phyloP scores from a whole-genome alignment of 2,329 filamentous ascomycete genomes.

The Sordariomycetes sp. region DNA sequence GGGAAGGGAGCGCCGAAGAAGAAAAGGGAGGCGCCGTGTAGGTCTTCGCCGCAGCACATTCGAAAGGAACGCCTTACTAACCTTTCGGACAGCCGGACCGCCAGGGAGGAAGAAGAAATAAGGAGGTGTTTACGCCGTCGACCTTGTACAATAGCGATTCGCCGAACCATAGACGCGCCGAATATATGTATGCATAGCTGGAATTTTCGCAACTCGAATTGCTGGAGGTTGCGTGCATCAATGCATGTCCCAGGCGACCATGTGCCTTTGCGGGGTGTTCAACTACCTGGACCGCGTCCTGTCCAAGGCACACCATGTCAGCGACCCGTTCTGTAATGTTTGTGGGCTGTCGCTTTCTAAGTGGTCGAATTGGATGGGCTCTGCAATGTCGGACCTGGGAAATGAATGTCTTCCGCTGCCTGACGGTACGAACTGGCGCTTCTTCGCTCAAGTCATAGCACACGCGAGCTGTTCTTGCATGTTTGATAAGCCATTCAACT shows the following conservation, averaged over 20 bases:
- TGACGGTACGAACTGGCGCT: too few relatives aligned
- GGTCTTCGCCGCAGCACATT: constrained; percentile 5
- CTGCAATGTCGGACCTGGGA: too few relatives aligned
- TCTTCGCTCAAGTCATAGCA: background rate
- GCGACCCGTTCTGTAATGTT: too few relatives aligned
- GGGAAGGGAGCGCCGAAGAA: constrained; percentile 87
- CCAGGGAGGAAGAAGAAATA: constrained; percentile 12
- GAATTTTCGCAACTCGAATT: background rate
- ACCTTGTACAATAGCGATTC: constrained; percentile 4
- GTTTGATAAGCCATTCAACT: background rate
- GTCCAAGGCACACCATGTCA: too few relatives aligned
- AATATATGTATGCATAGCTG: background rate
- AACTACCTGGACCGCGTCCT: too few relatives aligned
- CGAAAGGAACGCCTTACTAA: background rate
- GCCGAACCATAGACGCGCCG: background rate
- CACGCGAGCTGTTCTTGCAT: background rate
- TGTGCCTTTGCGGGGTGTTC: background rate
- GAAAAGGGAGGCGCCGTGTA: constrained; percentile 50
- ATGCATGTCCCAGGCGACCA: background rate
- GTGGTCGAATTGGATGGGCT: too few relatives aligned
- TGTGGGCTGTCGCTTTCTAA: too few relatives aligned
- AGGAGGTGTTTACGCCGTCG: background rate
- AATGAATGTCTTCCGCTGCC: too few relatives aligned
- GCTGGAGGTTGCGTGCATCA: background rate
- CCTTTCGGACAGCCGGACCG: background rate